Evolutionary conservation across 495 filamentous ascomycete genomes (phyloP).

Genomic region (Trichoderma erinaceum): DNA sequence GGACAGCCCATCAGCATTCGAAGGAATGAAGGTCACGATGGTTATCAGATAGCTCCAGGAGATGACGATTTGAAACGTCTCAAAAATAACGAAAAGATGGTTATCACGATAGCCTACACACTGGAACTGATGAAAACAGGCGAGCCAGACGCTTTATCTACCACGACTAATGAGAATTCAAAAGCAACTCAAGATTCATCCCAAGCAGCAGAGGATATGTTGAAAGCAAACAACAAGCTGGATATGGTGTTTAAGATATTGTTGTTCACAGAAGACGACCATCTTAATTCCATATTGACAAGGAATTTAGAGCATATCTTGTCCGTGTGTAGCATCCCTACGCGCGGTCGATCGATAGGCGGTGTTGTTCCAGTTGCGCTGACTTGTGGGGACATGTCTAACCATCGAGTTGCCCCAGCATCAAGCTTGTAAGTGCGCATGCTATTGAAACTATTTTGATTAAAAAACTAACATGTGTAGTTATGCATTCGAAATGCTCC

Average conservation of each 20-base stretch:
- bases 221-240: background rate
- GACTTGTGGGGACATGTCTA: too few species aligned
- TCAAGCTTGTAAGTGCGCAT: too few species aligned
- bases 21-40: background rate
- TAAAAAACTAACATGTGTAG: too few species aligned
- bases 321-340: background rate
- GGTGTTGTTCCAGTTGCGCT: too few species aligned
- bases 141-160: too few species aligned
- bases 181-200: too few species aligned
- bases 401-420: too few species aligned
- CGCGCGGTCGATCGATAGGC: too few species aligned
- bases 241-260: background rate
- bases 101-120: background rate
- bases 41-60: background rate
- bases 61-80: background rate
- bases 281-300: background rate
- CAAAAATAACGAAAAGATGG: background rate
- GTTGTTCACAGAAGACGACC: background rate
- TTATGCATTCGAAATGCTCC: too few species aligned
- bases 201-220: too few species aligned
- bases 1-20: background rate
- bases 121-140: background rate
- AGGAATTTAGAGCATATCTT: background rate
- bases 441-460: too few species aligned
- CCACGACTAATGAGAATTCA: too few species aligned